Evolutionary conservation across 306 rosid species (phyloP), one percentile per base, ranked within the genome.

Genomic region (Sesbania bispinosa): DNA sequence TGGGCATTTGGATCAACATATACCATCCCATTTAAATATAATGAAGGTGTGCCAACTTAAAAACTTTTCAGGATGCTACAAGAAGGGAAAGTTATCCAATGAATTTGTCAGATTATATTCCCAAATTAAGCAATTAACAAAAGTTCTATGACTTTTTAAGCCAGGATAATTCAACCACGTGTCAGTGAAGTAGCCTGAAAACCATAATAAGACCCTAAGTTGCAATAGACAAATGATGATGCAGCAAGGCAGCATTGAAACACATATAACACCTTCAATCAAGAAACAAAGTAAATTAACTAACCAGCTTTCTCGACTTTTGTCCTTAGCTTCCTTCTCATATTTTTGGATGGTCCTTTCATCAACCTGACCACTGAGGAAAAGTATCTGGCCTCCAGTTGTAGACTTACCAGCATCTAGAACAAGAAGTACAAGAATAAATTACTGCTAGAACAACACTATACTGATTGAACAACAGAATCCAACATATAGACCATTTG

Each of bases 291-390:
- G 55, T 39, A 57, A 76, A 79, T 43, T 64, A 59, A 39, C 96
- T 84, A 71, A 95, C 99, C 99, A 95, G 84, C 99, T 95, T 81
- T 95, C 99, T 81, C 99, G 87, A 81, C 97, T 95, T 81, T 95
- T 95, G 21, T 95, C 99, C 86, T 95, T 95, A 4, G 99, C 99
- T 90, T 95, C 99, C 75, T 86, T 95, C 81, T 95, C 99, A 8
- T 91, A 95, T 77, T 95, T 95, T 75, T 91, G 97, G 77, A 95
- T 95, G 8, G 99, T 95, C 20, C 99, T 90, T 38, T 95, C 99
- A 72, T 95, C 99, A 76, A 95, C 99, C 81, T 88, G 96, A 64
- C 97, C 88, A 75, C 97, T 94, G 43, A 94, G 95, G 84, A 91
- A 91, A 86, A 94, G 99, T 79, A 94, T 94, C 81, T 94, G 99